Evolutionary conservation across 768 basidiomycete species (phyloP).

Genomic region (Astraeus odoratus): DNA sequence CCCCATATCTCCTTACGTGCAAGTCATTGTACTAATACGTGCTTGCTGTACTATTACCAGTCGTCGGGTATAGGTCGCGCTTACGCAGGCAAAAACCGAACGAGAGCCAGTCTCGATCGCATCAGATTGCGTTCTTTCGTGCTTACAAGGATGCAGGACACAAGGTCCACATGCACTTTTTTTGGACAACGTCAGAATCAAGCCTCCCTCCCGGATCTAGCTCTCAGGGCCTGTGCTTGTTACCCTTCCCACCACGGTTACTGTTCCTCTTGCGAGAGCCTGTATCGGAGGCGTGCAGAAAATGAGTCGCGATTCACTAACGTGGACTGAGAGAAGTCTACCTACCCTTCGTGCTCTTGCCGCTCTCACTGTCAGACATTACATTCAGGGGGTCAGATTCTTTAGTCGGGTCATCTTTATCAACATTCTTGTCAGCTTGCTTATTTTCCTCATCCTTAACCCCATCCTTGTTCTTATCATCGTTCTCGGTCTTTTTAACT

Average conservation of each 20-base stretch:
- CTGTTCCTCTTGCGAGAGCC: not conserved
- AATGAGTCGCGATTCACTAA: too few relatives aligned
- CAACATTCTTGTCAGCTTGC: slow-evolving; percentile 2
- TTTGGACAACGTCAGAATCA: too few relatives aligned
- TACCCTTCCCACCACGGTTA: not conserved
- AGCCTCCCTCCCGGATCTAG: too few relatives aligned
- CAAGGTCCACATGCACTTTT: too few relatives aligned
- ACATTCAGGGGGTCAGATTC: slow-evolving; percentile 8
- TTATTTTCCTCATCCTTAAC: not conserved
- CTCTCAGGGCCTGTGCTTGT: not conserved
- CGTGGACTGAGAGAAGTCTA: not conserved
- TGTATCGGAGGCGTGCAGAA: not conserved
- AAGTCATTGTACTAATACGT: too few relatives aligned
- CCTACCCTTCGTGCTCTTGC: not conserved
- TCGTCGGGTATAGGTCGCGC: too few relatives aligned
- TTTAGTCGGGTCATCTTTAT: slow-evolving; percentile 23
- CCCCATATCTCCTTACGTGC: too few relatives aligned
- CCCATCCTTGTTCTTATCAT: not conserved
- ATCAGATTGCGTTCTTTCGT: too few relatives aligned
- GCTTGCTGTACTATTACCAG: too few relatives aligned
- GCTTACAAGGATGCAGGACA: too few relatives aligned
- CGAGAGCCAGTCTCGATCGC: too few relatives aligned
- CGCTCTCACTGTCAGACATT: slow-evolving; percentile 16
- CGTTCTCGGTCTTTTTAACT: not conserved
- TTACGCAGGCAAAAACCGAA: too few relatives aligned